Percentiles rank a stretch among this genome's conserved stretches.
phyloP scores from a whole-genome alignment of 2,329 filamentous ascomycete genomes.

The Alternaria dauci region DNA sequence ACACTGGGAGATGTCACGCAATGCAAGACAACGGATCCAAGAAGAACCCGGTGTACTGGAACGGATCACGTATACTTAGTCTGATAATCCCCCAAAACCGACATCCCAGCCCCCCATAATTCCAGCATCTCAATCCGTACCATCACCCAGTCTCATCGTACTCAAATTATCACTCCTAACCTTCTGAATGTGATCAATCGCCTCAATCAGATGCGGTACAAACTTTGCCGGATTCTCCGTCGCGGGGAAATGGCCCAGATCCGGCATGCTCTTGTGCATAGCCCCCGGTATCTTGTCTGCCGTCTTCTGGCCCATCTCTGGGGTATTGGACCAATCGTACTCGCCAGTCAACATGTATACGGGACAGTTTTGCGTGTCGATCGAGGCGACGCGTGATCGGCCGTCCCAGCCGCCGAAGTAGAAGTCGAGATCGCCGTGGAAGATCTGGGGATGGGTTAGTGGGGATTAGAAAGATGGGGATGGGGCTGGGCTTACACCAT shows the following conservation, averaged over 20 bases:
- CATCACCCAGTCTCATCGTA: conserved; percentile 43
- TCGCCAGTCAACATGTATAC: conserved; percentile 62
- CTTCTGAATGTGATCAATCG: conserved; percentile 50
- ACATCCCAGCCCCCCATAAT: neutral
- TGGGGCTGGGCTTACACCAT: conserved; percentile 44
- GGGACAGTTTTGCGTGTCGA: conserved; percentile 60
- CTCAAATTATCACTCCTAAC: conserved; percentile 41
- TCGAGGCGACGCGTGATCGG: conserved; percentile 53
- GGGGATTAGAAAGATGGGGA: neutral
- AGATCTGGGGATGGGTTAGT: conserved; percentile 45
- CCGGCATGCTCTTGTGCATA: conserved; percentile 56
- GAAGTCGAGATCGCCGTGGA: conserved; percentile 62
- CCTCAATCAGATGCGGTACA: conserved; percentile 50
- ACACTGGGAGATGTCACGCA: neutral
- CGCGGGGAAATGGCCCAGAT: conserved; percentile 58
- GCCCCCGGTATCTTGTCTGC: conserved; percentile 59
- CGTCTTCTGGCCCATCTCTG: conserved; percentile 57
- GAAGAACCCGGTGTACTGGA: neutral
- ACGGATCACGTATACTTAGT: neutral
- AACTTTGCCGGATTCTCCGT: conserved; percentile 56
- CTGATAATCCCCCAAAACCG: too few relatives aligned
- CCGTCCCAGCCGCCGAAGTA: conserved; percentile 62
- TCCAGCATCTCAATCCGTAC: conserved; percentile 22
- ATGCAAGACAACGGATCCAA: neutral
- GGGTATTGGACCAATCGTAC: conserved; percentile 60